phyloP scores from a whole-genome alignment of 768 basidiomycete genomes.

The Coprinopsis strossmayeri region DNA sequence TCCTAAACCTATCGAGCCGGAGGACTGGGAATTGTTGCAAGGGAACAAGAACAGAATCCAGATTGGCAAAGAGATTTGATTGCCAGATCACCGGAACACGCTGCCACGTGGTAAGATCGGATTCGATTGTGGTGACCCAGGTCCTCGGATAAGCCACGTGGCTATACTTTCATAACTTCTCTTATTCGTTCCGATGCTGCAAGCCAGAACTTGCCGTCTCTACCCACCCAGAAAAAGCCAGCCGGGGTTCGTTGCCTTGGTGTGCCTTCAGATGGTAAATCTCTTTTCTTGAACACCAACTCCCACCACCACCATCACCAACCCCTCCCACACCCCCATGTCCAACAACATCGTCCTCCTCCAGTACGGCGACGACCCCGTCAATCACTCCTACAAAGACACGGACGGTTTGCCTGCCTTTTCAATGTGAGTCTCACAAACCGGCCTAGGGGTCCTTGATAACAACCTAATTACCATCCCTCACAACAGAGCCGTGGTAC shows the following conservation, averaged over 20 bases:
- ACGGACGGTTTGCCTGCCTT: constrained; percentile 59
- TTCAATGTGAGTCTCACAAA: constrained; percentile 50
- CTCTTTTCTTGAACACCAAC: constrained; percentile 1
- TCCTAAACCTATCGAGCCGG: neutral
- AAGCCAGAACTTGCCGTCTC: neutral
- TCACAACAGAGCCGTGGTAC: neutral
- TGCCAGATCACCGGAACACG: neutral
- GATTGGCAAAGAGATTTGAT: neutral
- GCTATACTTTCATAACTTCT: neutral
- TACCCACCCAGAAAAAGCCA: neutral
- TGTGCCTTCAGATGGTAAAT: neutral
- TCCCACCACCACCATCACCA: neutral
- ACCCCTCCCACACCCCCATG: neutral
- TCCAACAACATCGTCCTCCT: constrained; percentile 38
- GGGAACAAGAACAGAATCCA: neutral
- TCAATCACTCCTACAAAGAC: constrained; percentile 57
- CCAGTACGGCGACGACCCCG: constrained; percentile 61
- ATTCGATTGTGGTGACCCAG: neutral
- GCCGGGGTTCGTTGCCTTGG: too few species aligned
- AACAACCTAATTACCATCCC: too few species aligned
- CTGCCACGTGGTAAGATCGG: neutral
- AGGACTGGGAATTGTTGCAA: neutral
- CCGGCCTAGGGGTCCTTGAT: too few species aligned
- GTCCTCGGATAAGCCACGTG: neutral
- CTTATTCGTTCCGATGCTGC: neutral